Evolutionary conservation across 1,284 basidiomycete genomes (phyloP).

Genomic region (Ganoderma lucidum): DNA sequence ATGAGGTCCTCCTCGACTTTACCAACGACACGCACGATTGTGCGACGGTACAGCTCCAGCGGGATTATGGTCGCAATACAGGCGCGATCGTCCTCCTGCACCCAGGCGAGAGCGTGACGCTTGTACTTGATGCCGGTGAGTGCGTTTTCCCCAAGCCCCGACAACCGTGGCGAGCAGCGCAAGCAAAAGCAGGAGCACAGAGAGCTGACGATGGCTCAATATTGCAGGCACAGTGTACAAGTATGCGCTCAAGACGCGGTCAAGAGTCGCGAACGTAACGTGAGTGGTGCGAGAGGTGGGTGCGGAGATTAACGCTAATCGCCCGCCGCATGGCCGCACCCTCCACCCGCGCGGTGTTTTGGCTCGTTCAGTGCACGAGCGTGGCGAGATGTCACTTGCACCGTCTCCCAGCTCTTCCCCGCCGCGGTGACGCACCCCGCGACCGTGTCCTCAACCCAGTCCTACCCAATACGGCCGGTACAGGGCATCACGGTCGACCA

Average conservation of each 20-base stretch:
- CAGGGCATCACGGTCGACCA: conserved; percentile 70
- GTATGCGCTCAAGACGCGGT: conserved; percentile 70
- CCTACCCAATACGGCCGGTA: conserved; percentile 43
- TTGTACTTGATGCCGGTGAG: conserved; percentile 66
- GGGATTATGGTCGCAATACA: conserved; percentile 66
- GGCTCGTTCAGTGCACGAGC: conserved; percentile 58
- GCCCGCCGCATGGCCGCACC: conserved; percentile 7
- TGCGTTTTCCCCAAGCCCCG: neutral
- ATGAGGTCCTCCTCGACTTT: conserved; percentile 73
- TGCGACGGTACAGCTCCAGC: conserved; percentile 68
- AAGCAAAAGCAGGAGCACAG: neutral
- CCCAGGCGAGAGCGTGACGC: conserved; percentile 68
- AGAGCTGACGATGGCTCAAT: conserved; percentile 18
- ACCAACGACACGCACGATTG: conserved; percentile 73
- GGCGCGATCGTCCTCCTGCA: conserved; percentile 64
- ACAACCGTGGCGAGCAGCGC: neutral
- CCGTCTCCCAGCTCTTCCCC: conserved; percentile 66
- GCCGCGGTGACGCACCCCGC: conserved; percentile 44
- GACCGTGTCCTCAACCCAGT: conserved; percentile 39
- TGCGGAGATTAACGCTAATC: conserved; percentile 15
- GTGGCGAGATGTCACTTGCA: conserved; percentile 70
- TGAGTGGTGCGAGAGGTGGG: conserved; percentile 45
- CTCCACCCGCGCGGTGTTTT: conserved; percentile 13
- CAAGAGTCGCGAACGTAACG: conserved; percentile 75
- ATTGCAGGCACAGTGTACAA: conserved; percentile 63